Evolutionary conservation across 768 basidiomycete species (phyloP).

Genomic region (Lyophyllum semitale): DNA sequence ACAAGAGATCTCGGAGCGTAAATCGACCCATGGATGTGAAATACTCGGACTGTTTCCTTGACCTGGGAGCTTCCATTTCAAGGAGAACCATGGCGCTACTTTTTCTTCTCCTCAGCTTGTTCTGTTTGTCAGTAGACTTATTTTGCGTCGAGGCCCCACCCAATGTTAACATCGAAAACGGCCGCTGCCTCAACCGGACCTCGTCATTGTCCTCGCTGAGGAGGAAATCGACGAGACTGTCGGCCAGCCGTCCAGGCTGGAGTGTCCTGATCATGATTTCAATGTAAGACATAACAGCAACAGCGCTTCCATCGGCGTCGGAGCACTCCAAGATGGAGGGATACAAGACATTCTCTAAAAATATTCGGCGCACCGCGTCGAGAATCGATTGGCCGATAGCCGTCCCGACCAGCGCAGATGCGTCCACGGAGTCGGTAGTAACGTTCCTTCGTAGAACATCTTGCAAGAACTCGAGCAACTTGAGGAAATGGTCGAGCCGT

Average conservation of each 20-base stretch:
- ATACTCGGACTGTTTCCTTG: constrained; percentile 74
- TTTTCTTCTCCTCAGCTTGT: constrained; percentile 62
- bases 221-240: constrained; percentile 76
- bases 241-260: constrained; percentile 64
- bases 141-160: constrained; percentile 37
- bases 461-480: constrained; percentile 88
- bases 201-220: constrained; percentile 85
- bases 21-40: constrained; percentile 88
- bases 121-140: constrained; percentile 38
- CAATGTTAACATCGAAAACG: constrained; percentile 47
- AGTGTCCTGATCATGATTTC: constrained; percentile 85
- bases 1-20: constrained; percentile 86
- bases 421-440: constrained; percentile 49
- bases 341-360: constrained; percentile 91
- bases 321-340: constrained; percentile 94
- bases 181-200: constrained; percentile 40
- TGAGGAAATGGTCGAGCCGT: constrained; percentile 87
- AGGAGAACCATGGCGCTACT: constrained; percentile 92
- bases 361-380: constrained; percentile 80
- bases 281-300: constrained; percentile 94
- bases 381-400: constrained; percentile 85
- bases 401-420: constrained; percentile 68
- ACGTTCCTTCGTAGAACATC: constrained; percentile 79
- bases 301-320: constrained; percentile 89
- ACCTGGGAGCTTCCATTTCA: constrained; percentile 79